Evolutionary conservation across 2,329 filamentous ascomycete genomes (phyloP).

Genomic region (Verticillium tricorpus): DNA sequence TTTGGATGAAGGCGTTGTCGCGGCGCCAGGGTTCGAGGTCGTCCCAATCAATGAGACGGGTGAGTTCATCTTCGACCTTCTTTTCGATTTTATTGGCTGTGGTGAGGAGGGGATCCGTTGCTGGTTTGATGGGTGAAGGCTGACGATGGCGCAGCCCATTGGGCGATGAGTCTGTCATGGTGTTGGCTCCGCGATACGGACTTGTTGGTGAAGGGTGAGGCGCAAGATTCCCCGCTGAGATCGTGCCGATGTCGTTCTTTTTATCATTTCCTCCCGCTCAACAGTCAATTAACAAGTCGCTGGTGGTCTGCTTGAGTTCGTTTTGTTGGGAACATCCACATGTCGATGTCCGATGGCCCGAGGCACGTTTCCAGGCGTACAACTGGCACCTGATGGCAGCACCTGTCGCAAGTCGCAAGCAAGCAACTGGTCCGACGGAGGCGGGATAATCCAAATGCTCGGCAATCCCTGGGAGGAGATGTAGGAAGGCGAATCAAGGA

Average conservation of each 20-base stretch:
- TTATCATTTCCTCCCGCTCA: neutral
- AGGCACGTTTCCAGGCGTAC: neutral
- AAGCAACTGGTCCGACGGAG: neutral
- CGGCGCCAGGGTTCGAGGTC: conserved; percentile 55
- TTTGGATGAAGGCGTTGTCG: conserved; percentile 52
- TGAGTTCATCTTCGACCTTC: conserved; percentile 32
- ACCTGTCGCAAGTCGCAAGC: neutral
- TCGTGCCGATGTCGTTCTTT: neutral
- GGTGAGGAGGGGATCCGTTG: conserved; percentile 8
- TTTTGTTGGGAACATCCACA: neutral
- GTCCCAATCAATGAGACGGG: conserved; percentile 46
- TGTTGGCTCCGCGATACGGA: neutral
- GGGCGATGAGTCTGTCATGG: neutral
- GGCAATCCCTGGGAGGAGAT: too few relatives aligned
- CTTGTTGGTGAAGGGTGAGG: conserved; percentile 1
- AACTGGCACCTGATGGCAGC: neutral
- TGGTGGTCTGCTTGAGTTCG: neutral
- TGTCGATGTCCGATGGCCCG: neutral
- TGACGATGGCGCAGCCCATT: neutral
- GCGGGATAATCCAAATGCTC: neutral
- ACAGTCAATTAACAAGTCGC: neutral
- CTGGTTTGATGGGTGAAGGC: neutral
- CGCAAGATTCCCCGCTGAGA: neutral
- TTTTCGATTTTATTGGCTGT: conserved; percentile 30
- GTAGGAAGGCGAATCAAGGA: too few relatives aligned